Evolutionary conservation across 2,329 filamentous ascomycete genomes (phyloP).

Genomic region (Trichoderma sp.): DNA sequence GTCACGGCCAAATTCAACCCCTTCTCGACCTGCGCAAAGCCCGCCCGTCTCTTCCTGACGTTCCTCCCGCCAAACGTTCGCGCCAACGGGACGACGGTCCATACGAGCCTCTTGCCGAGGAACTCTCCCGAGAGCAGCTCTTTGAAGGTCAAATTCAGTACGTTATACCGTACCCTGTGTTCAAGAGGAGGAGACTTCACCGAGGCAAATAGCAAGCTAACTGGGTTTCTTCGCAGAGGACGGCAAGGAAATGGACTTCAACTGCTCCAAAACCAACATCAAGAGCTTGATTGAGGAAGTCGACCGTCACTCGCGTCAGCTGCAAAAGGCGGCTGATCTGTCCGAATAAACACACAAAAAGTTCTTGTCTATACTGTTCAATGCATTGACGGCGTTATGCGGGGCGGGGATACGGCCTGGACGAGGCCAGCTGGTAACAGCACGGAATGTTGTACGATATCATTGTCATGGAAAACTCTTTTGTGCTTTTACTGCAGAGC

Average conservation of each 20-base stretch:
- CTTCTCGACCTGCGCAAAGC: conserved; percentile 76
- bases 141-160: conserved; percentile 85
- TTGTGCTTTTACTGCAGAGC: conserved; percentile 34
- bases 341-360: conserved; percentile 45
- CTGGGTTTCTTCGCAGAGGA: conserved; percentile 64
- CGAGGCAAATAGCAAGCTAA: conserved; percentile 29
- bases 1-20: conserved; percentile 90
- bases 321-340: conserved; percentile 84
- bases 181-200: too few relatives aligned
- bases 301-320: conserved; percentile 79
- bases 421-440: conserved; percentile 4
- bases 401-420: conserved; percentile 31
- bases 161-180: conserved; percentile 34
- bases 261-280: conserved; percentile 79
- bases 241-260: conserved; percentile 83
- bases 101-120: conserved; percentile 73
- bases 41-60: conserved; percentile 85
- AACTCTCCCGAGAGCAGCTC: conserved; percentile 67
- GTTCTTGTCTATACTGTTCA: conserved; percentile 27
- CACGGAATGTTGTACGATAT: conserved; percentile 30
- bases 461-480: conserved; percentile 32
- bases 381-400: conserved; percentile 42
- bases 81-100: conserved; percentile 71
- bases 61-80: conserved; percentile 80
- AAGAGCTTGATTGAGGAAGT: conserved; percentile 86